These are phyloP conservation scores for Boletus edulis DNA, from an alignment of 768 basidiomycete genomes.

Conservation along the genomic window DNA sequence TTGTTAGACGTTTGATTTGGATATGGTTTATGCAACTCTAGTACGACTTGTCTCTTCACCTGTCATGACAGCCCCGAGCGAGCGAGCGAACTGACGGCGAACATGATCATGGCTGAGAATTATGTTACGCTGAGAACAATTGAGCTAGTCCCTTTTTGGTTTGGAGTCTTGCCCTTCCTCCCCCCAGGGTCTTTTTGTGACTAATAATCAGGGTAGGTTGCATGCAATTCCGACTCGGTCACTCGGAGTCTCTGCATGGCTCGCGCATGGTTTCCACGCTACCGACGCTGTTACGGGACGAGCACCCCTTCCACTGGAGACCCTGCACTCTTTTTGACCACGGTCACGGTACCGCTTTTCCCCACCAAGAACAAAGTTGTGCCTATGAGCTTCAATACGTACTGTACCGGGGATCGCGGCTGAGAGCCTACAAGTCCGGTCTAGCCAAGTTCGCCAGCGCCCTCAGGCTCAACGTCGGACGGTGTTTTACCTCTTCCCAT, in stretches of 20 bases:
- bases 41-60: constrained; percentile 3
- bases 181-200: too few relatives aligned
- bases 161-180: background rate
- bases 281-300: constrained; percentile 8
- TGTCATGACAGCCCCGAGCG: background rate
- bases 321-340: constrained; percentile 3
- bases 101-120: background rate
- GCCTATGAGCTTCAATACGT: too few relatives aligned
- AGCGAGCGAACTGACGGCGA: background rate
- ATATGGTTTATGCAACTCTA: constrained; percentile 19
- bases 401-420: too few relatives aligned
- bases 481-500: too few relatives aligned
- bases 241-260: constrained; percentile 11
- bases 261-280: constrained; percentile 19
- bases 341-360: background rate
- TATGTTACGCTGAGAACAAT: too few relatives aligned
- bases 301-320: background rate
- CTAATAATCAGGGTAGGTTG: constrained; percentile 6
- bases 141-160: background rate
- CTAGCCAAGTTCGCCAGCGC: too few relatives aligned
- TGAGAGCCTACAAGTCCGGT: too few relatives aligned
- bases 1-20: constrained; percentile 12
- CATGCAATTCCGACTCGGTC: background rate
- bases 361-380: background rate
- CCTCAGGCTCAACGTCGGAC: too few relatives aligned